Percentiles rank a stretch among this genome's conserved stretches.
phyloP scores from a whole-genome alignment of 2,329 filamentous ascomycete genomes.

The Aureobasidium musti region DNA sequence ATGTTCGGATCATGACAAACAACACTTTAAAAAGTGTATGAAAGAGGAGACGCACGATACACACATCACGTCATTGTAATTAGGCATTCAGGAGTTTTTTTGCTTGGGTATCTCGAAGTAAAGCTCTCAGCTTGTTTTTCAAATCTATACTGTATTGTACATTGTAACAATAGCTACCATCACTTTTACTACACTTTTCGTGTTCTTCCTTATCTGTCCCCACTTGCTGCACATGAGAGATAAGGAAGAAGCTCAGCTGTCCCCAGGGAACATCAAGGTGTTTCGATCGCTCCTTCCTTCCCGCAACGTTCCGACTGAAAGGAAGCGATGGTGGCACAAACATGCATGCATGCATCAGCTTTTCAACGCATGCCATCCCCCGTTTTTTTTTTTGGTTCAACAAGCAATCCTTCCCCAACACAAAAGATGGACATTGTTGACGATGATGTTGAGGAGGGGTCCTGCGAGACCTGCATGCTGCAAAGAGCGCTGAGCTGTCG shows the following conservation, averaged over 20 bases:
- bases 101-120: constrained; percentile 13
- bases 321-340: constrained; percentile 1
- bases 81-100: constrained; percentile 25
- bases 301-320: neutral
- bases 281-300: neutral
- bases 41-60: constrained; percentile 12
- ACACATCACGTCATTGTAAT: constrained; percentile 27
- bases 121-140: constrained; percentile 9
- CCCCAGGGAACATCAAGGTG: constrained; percentile 15
- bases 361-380: neutral
- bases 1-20: constrained; percentile 5
- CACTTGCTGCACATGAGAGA: neutral
- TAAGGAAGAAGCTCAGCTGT: neutral
- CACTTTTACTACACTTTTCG: neutral
- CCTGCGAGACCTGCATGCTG: constrained; percentile 1
- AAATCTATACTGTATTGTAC: constrained; percentile 21
- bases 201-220: neutral
- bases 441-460: constrained; percentile 8
- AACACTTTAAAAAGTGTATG: constrained; percentile 6
- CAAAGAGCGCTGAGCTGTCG: constrained; percentile 7
- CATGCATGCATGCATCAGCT: constrained; percentile 3
- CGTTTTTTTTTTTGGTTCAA: constrained; percentile 7
- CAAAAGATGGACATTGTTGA: neutral
- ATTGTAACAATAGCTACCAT: constrained; percentile 22
- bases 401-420: constrained; percentile 5